These are phyloP conservation scores for Coemansia sp. DNA, from an alignment of 192 early-diverging fungal species.

Conservation along the genomic window DNA sequence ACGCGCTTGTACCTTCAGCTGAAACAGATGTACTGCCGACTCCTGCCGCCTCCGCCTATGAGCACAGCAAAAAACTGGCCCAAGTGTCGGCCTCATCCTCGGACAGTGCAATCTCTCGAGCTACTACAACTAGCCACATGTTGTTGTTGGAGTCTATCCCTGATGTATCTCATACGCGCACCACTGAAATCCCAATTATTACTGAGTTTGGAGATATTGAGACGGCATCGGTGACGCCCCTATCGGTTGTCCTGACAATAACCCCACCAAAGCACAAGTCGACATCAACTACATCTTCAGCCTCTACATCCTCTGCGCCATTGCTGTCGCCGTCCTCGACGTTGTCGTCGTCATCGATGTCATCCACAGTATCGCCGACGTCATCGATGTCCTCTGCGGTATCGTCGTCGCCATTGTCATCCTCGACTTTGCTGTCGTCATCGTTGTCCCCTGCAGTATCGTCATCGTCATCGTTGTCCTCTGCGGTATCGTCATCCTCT, in stretches of 20 bases:
- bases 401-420: neutral
- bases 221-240: neutral
- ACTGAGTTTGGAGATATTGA: conserved; percentile 13
- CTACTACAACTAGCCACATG: neutral
- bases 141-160: neutral
- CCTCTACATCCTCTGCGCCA: neutral
- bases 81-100: neutral
- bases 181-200: conserved; percentile 23
- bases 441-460: neutral
- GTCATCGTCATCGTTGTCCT: neutral
- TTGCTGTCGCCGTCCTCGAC: neutral
- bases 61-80: conserved; percentile 2
- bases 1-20: conserved; percentile 8
- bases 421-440: neutral
- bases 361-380: neutral
- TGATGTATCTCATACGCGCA: conserved; percentile 24
- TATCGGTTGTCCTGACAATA: too few species aligned
- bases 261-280: conserved; percentile 1
- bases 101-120: neutral
- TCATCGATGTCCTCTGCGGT: neutral
- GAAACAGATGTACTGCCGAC: neutral
- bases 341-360: neutral
- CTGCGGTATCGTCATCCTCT: neutral
- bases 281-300: neutral
- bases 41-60: neutral